A percentile compares a stretch with the other conserved stretches of the same genome.
Evolutionary conservation across 2,329 filamentous ascomycete genomes (phyloP).

Genomic region (Balansia obtecta): DNA sequence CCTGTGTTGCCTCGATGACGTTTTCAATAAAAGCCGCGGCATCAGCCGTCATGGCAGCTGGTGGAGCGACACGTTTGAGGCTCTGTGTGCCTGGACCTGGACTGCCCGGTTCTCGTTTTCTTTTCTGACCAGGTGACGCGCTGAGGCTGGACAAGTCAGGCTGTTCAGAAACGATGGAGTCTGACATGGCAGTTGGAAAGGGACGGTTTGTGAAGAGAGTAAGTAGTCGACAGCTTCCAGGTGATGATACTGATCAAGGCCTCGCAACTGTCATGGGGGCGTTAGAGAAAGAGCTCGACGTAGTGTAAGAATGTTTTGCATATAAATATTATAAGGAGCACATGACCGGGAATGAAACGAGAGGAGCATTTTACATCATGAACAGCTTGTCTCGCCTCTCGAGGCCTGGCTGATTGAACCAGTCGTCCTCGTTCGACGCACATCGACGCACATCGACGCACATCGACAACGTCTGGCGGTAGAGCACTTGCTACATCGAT

Average conservation of each 20-base stretch:
- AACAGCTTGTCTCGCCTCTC: background rate
- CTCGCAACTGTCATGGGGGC: background rate
- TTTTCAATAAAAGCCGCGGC: conserved; percentile 42
- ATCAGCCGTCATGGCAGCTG: conserved; percentile 32
- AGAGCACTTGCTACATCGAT: background rate
- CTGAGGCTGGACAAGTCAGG: conserved; percentile 31
- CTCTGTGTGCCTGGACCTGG: conserved; percentile 38
- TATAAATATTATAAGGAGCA: background rate
- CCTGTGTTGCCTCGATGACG: conserved; percentile 32
- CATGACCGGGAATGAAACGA: background rate
- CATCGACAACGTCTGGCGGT: background rate
- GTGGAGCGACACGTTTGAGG: conserved; percentile 35
- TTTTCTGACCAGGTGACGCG: conserved; percentile 37
- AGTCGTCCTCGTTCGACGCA: too few species aligned
- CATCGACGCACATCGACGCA: too few species aligned
- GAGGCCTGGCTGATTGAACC: background rate
- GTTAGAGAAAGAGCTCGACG: background rate
- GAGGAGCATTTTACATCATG: background rate
- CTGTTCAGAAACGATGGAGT: conserved; percentile 33
- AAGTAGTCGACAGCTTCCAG: too few species aligned
- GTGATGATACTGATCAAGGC: background rate
- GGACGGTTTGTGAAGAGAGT: background rate
- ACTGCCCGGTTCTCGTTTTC: conserved; percentile 41
- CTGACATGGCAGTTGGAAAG: conserved; percentile 29
- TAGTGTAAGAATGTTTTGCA: background rate